These are phyloP conservation scores for Trichosporon inkin DNA, from an alignment of 1,284 basidiomycete species.

Conservation along the genomic window DNA sequence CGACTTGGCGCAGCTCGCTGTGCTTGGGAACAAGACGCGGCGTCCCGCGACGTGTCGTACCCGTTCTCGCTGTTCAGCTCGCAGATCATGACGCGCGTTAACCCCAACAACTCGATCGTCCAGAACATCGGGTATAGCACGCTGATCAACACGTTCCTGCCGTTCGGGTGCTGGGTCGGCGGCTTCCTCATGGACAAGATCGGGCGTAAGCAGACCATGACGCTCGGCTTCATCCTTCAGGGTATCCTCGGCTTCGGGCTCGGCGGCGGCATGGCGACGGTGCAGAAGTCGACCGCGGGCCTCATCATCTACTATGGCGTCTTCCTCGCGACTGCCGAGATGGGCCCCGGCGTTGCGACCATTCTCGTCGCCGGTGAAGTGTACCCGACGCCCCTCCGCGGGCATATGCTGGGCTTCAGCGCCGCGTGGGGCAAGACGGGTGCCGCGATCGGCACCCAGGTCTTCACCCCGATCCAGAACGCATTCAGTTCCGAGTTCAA, in stretches of 20 bases:
- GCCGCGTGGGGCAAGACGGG: slow-evolving; percentile 68
- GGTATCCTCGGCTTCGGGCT: slow-evolving; percentile 25
- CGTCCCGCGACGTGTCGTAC: too few species aligned
- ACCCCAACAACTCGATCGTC: slow-evolving; percentile 46
- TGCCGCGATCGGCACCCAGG: slow-evolving; percentile 51
- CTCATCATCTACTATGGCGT: slow-evolving; percentile 27
- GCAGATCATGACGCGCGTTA: slow-evolving; percentile 61
- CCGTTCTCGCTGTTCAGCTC: slow-evolving; percentile 63
- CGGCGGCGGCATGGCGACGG: slow-evolving; percentile 23
- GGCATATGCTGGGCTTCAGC: slow-evolving; percentile 62
- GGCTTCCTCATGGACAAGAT: slow-evolving; percentile 67
- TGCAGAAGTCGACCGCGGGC: slow-evolving; percentile 28
- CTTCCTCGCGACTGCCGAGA: slow-evolving; percentile 23
- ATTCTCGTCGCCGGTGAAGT: slow-evolving; percentile 50
- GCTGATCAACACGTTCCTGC: slow-evolving; percentile 34
- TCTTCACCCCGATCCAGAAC: slow-evolving; percentile 60
- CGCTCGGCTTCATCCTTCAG: slow-evolving; percentile 24
- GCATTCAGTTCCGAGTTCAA: slow-evolving; percentile 8
- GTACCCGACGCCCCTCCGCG: slow-evolving; percentile 63
- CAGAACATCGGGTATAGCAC: slow-evolving; percentile 41
- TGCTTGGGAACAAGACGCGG: too few species aligned
- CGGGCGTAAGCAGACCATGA: slow-evolving; percentile 21
- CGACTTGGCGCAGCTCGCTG: too few species aligned
- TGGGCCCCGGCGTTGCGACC: slow-evolving; percentile 50
- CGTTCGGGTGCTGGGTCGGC: slow-evolving; percentile 66